Base-by-base conservation (phyloP, 225 moss, liverwort and hornwort species). In the Pseudisothecium myosuroides region DNA sequence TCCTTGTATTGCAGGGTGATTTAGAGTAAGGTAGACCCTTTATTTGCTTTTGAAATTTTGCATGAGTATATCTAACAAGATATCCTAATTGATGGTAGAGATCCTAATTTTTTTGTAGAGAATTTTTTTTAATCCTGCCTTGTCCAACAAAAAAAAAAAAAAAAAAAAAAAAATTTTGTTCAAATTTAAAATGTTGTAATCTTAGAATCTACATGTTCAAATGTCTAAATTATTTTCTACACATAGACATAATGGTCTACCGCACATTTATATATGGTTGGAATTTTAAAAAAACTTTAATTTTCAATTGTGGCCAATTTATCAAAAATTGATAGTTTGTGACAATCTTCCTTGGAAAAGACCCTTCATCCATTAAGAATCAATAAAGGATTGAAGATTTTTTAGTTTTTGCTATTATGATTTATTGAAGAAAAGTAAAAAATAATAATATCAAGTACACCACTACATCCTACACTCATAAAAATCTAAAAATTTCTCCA, bases 281-380 rank as follows among this genome's bases (percentile, higher is more conserved):
- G 2, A 69, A 39, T 39, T 69, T 0, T 5, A 6, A 34, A 34
- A 37, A 37, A 37, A 37, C 56, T 56, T 21, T 28, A 61, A 61
- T 12, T 28, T 61, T 37, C 21, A 11, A 74, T 74, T 74, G 0
- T 47, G 7, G 18, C 17, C 71, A 71, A 71, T 15, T 5, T 27
- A 26, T 4, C 5, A 26, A 15, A 26, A 8, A 26, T 14, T 26
- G 8, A 34, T 8, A 41, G 1, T 26, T 41, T 71, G 41, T 5
- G 6, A 41, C 26, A 43, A 41, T 14, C 15, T 26, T 0, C 27
- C 26, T 22, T 41, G 8, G 8, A 72, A n/a, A 14, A 14, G 1
- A 14, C 2, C 3, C 5, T 41, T 1, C 0, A 0, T 41, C 1
- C 4, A 26, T 16, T 16, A 14, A 26, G 6, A 2, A 0, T 43